These are phyloP conservation scores for Populus pruinosa DNA, from an alignment of 345 rosid genomes.

Conservation along the genomic window DNA sequence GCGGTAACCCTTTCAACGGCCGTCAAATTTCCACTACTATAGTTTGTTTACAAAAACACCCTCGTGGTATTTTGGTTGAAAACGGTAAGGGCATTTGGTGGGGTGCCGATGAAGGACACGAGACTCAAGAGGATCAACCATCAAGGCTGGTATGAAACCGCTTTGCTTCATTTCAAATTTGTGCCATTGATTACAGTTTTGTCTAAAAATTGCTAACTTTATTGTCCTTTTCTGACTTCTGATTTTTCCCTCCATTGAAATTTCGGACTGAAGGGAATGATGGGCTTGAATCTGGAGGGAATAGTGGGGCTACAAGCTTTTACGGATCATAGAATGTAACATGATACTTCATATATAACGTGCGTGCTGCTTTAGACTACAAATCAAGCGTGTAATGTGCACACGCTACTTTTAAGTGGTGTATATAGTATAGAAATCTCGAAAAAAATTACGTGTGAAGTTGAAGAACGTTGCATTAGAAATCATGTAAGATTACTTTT, in stretches of 20 bases:
- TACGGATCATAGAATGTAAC: neutral
- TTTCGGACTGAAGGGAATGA: neutral
- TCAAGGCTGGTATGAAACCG: conserved; percentile 3
- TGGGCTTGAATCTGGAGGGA: conserved; percentile 15
- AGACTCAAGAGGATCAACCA: neutral
- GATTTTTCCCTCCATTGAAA: neutral
- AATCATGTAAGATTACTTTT: neutral
- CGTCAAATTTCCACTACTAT: neutral
- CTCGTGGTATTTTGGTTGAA: neutral
- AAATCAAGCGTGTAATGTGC: neutral
- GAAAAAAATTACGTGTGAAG: neutral
- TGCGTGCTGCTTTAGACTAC: neutral
- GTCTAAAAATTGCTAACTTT: neutral
- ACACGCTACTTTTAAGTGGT: neutral
- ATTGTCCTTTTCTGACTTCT: neutral
- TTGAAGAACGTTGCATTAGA: neutral
- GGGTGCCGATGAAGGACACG: neutral
- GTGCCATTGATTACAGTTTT: conserved; percentile 28
- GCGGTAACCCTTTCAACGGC: neutral
- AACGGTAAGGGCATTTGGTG: conserved; percentile 6
- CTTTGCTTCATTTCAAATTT: conserved; percentile 37
- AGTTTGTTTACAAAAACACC: neutral
- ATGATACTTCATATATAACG: neutral
- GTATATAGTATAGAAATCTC: neutral
- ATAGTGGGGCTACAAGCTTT: neutral